Evolutionary conservation across 768 basidiomycete genomes (phyloP).

Genomic region (Lentinula guzmanii): DNA sequence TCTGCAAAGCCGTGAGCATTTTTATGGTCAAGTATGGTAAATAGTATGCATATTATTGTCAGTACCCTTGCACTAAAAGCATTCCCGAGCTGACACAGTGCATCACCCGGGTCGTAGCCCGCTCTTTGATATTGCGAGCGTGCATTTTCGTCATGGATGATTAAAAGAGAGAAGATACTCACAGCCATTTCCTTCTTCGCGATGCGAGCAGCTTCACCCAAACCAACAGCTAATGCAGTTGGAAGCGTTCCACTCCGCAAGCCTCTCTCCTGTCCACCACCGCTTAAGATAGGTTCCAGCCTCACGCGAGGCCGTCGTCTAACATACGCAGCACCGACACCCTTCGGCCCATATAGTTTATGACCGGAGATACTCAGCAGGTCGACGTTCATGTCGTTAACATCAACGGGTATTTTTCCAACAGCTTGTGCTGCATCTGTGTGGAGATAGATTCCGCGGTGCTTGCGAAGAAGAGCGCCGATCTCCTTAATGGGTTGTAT

Average conservation of each 20-base stretch:
- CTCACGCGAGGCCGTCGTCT: conserved; percentile 88
- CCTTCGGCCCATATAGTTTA: conserved; percentile 98
- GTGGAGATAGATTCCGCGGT: conserved; percentile 91
- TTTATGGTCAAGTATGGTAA: conserved; percentile 5
- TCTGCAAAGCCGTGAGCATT: conserved; percentile 34
- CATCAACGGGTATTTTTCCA: conserved; percentile 87
- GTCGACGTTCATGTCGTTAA: conserved; percentile 94
- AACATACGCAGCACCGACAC: conserved; percentile 92
- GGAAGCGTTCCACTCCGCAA: conserved; percentile 93
- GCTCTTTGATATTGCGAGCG: conserved; percentile 26
- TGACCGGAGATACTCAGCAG: conserved; percentile 95
- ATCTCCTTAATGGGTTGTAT: conserved; percentile 98
- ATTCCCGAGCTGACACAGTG: conserved; percentile 43
- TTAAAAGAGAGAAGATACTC: conserved; percentile 33
- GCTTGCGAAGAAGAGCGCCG: conserved; percentile 76
- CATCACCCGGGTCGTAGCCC: conserved; percentile 41
- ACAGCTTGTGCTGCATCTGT: conserved; percentile 96
- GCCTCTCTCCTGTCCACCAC: conserved; percentile 97
- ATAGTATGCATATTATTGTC: conserved; percentile 28
- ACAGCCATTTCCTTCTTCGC: conserved; percentile 91
- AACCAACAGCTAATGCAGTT: conserved; percentile 80
- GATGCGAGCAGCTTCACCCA: conserved; percentile 92
- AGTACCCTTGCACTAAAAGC: conserved; percentile 93
- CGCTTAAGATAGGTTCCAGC: conserved; percentile 89
- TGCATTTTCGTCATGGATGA: conserved; percentile 35